Evolutionary conservation across 805 yeast species (phyloP), one percentile per base, ranked within the genome.

Genomic region (Isabelozyma rhagii): DNA sequence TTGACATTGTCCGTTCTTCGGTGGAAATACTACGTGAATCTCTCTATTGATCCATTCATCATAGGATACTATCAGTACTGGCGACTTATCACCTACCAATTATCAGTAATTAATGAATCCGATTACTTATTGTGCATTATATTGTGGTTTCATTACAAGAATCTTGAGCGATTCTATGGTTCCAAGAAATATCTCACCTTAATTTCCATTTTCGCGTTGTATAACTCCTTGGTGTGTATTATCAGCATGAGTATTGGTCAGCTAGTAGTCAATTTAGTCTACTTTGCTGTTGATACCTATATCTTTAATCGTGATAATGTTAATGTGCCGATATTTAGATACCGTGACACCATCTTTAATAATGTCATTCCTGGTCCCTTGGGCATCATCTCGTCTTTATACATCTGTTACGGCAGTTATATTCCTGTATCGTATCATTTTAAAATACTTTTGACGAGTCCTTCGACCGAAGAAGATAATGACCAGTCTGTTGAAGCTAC

Each of bases 161-260:
- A 73, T 40, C 53, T 84, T 46, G 90, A 84, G 63, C 61, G 89
- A 46, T 63, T 79, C 45, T 75, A 75, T 58, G 89, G 89, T 1
- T 75, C 84, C 10, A 63, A 76, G 44, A 81, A 80, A 55, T 81
- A 81, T 55, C 55, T 80, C 9, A 75, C 82, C 38, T 57, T 80
- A 13, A 59, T 83, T 2, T 48, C 72, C 1, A 55, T 82, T 40
- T 66, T 78, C 38, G 72, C 72, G 25, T 13, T 75, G 1, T 84
- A 83, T 67, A 83, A 83, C 51, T 63, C 78, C 1, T 51, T 74
- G 5, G 56, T 67, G 8, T 62, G 77, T 5, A 62, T 73, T 10
- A 39, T 72, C 1, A 48, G 75, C 38, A 71, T 76, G 64, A 68
- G 74, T 45, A 29, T 80, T 14, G 82, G 80, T 51, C 78, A 74